Evolutionary conservation across 495 filamentous ascomycete species (phyloP), one percentile per base, ranked within the genome.

Genomic region (Astrothelium subdiscretum): DNA sequence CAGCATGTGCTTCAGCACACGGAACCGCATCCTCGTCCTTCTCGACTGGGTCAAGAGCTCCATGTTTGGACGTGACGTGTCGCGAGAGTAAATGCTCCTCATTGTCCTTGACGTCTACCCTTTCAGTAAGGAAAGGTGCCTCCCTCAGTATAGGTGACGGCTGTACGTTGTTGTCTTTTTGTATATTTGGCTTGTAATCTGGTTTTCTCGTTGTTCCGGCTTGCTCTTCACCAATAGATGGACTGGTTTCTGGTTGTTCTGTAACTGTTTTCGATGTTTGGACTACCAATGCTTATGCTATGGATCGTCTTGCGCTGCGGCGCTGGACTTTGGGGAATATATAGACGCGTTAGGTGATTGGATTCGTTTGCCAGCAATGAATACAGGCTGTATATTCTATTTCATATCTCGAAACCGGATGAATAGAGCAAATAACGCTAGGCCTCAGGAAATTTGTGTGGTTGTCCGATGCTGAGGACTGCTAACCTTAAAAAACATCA

Each of bases 1-100:
- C 75, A 95, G 87, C 83, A 99, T 99, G 94, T 97, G 92, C 83
- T 99, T 97, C 75, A 96, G 91, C 83, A 89, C 85, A 48, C 87
- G 94, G 64, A 99, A 97, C 77, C 87, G 94, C 72, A 81, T 97
- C 65, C 81, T 99, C 27, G 94, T 99, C 48, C 79, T 90, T 65
- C 77, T 95, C 68, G 94, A 99, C 75, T 99, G 94, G 94, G 70
- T 91, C 69, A 99, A 99, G 82, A 87, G 92, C 58, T 92, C 90
- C 78, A 74, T 91, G 31, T 97, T 97, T 73, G 94, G 94, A 57
- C 90, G 94, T 75, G 94, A 97, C 71, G 89, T 97, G 57, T 96
- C 92, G 40, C 84, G 92, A 67, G 92, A 95, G 81, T 96, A 87
- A 63, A 11, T 4, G 24, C 8, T 8, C 5, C 5, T 8, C 3